Conservation (phyloP, 2,329 filamentous ascomycete genomes). For the Orbilia quercus region DNA sequence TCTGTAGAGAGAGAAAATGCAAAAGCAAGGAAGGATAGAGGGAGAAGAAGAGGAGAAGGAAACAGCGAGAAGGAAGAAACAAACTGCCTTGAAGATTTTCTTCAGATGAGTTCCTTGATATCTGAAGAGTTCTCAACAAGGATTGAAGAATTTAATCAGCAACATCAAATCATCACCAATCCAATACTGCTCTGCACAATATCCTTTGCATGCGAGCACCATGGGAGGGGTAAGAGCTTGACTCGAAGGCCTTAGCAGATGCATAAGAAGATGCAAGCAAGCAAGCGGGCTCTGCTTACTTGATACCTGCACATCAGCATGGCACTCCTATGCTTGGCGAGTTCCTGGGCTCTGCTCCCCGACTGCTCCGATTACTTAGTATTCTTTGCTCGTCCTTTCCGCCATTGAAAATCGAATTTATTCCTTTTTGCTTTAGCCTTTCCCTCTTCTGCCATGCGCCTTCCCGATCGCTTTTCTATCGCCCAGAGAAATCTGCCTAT, state of each 20-base stretch:
- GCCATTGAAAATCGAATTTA: no score
- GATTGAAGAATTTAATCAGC: no score
- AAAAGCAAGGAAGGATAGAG: no score
- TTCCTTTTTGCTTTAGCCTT: neutral
- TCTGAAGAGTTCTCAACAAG: no score
- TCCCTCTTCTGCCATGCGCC: neutral
- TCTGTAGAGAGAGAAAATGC: neutral
- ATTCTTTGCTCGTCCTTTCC: no score
- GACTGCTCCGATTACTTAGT: conserved; percentile 1
- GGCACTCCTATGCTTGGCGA: neutral
- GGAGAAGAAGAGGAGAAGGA: no score
- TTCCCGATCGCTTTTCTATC: neutral
- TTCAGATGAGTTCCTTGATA: no score
- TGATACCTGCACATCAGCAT: conserved; percentile 1
- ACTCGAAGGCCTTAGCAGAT: neutral
- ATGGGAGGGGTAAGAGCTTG: conserved; percentile 7
- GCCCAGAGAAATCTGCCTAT: neutral
- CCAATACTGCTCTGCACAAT: no score
- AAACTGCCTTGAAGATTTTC: no score
- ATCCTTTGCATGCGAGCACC: no score
- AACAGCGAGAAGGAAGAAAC: no score
- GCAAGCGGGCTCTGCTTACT: neutral
- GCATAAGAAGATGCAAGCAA: neutral
- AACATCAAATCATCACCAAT: no score
- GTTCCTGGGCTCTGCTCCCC: neutral